Evolutionary conservation across 345 rosid species (phyloP).

Genomic region (Eutrema heterophyllum): DNA sequence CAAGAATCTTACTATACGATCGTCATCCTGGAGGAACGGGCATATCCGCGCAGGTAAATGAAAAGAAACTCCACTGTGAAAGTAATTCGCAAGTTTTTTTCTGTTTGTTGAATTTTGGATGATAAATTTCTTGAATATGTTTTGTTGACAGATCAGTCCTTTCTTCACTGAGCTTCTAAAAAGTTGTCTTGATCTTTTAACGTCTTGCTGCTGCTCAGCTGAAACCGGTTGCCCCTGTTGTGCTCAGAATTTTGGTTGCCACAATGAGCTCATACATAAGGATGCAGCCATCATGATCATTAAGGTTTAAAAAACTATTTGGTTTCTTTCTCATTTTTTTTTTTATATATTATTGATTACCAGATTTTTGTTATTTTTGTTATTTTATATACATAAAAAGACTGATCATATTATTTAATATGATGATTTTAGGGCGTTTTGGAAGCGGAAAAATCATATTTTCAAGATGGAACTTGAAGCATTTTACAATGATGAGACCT

Average conservation of each 20-base stretch:
- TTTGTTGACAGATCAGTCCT: constrained; percentile 54
- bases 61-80: constrained; percentile 1
- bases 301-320: constrained; percentile 39
- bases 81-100: background rate
- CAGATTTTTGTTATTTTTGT: background rate
- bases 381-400: background rate
- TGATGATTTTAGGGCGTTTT: constrained; percentile 49
- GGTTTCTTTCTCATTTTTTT: background rate
- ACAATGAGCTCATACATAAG: constrained; percentile 75
- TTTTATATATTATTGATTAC: background rate
- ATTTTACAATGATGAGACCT: background rate
- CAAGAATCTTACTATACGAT: constrained; percentile 82
- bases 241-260: constrained; percentile 70
- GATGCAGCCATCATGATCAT: constrained; percentile 72
- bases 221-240: constrained; percentile 81
- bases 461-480: constrained; percentile 24
- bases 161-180: constrained; percentile 62
- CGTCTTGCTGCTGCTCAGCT: constrained; percentile 53
- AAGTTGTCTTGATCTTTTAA: constrained; percentile 69
- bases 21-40: constrained; percentile 95
- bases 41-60: constrained; percentile 61
- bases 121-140: background rate
- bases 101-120: background rate
- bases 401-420: background rate
- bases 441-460: constrained; percentile 56